Conservation (phyloP, 331 rosid genomes). For the Spiraea crenata region DNA sequence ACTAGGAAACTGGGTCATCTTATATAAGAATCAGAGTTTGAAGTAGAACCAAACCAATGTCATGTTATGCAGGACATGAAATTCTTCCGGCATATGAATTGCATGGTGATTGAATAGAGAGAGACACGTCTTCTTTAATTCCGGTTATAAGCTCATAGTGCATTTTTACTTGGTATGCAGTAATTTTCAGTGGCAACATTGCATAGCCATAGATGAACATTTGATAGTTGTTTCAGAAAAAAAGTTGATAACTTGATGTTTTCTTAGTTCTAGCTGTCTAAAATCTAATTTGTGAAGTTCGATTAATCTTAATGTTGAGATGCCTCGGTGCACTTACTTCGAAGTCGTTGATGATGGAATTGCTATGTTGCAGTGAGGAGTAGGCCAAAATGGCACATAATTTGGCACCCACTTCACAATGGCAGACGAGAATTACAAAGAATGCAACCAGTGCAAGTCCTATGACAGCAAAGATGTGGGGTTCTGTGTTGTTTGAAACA, state of each 20-base stretch:
- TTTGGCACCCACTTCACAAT: slow-evolving; percentile 90
- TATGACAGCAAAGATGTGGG: slow-evolving; percentile 69
- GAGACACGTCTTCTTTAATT: not conserved
- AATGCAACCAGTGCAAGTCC: slow-evolving; percentile 46
- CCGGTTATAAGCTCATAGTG: not conserved
- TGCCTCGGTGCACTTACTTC: not conserved
- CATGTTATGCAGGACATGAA: not conserved
- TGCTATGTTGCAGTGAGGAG: slow-evolving; percentile 31
- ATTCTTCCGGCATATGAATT: too few species aligned
- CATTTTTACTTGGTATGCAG: not conserved
- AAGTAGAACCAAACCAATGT: not conserved
- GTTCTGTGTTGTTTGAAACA: slow-evolving; percentile 63
- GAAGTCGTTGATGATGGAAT: slow-evolving; percentile 15
- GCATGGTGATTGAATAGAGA: not conserved
- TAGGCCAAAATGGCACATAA: slow-evolving; percentile 86
- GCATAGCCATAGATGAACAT: not conserved
- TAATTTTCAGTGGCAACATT: not conserved
- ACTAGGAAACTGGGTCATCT: not conserved
- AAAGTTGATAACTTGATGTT: not conserved
- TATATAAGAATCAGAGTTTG: not conserved
- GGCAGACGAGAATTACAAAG: slow-evolving; percentile 67
- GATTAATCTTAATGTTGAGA: slow-evolving; percentile 3
- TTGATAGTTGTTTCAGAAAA: not conserved
- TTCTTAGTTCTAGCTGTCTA: not conserved
- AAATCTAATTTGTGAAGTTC: too few species aligned